Base-by-base conservation (phyloP, 1,284 basidiomycete species). In the Laetiporus sulphureus region DNA sequence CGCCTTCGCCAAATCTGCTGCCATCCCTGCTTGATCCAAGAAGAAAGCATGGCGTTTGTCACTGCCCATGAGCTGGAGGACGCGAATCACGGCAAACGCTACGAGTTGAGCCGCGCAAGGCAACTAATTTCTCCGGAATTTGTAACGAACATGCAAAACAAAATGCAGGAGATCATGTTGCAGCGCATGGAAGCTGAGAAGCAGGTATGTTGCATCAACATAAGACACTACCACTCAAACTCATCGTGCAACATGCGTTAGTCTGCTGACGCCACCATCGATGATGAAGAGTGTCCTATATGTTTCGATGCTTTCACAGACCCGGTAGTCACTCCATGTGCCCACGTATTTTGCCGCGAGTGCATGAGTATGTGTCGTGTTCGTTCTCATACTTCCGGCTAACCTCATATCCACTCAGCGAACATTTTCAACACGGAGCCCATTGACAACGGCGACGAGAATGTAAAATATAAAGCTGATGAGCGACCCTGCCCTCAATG, bases 1-100 rank as follows among this genome's bases (percentile, higher is more conserved):
- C 74, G 79, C n/a, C 57, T 83, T 35, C 68, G 79, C 5, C 79
- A 83, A 52, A 59, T 79, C 1, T 80, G 78, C 53, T 76, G 75
- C 46, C 79, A 82, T 53, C 79, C 79, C 0, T 62, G 74, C 47
- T 68, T 82, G 4, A 76, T 78, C 41, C 60, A 80, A 31, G 74
- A 77, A 48, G 73, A 76, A 47, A 61, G 65, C 24, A 68, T 57
- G 1, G 65, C 68, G 0, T 68, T 68, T 41, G 53, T 73, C 19
- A 47, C 51, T 8, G 54, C 63, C 5, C 65, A 69, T 12, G 67
- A 72, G 34, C 47, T 60, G n/a, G 61, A 68, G 18, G 52, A 59
- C 13, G 44, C 16, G 10, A 4, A 53, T 8, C 50, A 55, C 27
- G 58, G 50, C 30, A 49, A 37, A 22, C 23, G 41, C 29, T 22